phyloP scores from a whole-genome alignment of 108 stramenopile genomes.

The Nitzschia putrida region DNA sequence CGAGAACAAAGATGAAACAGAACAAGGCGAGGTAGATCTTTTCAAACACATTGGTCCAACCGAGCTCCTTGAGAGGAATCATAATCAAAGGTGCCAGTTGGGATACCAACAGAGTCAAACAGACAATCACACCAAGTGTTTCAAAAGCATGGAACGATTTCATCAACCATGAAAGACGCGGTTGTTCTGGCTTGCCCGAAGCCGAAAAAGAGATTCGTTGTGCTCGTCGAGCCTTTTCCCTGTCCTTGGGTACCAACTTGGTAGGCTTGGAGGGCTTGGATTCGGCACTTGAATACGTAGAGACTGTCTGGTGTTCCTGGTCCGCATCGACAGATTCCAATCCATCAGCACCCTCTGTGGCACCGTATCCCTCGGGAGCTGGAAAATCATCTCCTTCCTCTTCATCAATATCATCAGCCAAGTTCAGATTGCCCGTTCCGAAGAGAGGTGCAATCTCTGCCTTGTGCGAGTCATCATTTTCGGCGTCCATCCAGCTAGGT shows the following conservation, averaged over 20 bases:
- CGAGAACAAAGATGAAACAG: conserved; percentile 58
- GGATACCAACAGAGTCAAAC: conserved; percentile 37
- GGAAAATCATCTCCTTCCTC: conserved; percentile 1
- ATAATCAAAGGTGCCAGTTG: conserved; percentile 46
- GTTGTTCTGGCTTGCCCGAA: conserved; percentile 25
- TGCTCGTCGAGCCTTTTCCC: background rate
- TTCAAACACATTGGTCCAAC: conserved; percentile 27
- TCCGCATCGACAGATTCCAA: conserved; percentile 5
- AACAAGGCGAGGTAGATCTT: conserved; percentile 69
- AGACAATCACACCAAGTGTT: conserved; percentile 23
- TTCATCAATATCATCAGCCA: conserved; percentile 7
- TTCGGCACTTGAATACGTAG: background rate
- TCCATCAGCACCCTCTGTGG: background rate
- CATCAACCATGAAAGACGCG: conserved; percentile 32
- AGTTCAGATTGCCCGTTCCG: conserved; percentile 22
- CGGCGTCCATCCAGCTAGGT: conserved; percentile 41
- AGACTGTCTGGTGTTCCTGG: background rate
- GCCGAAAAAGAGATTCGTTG: background rate
- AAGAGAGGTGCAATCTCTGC: conserved; percentile 29
- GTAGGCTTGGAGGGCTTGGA: background rate
- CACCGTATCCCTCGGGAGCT: background rate
- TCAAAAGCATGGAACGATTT: conserved; percentile 39
- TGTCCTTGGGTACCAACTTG: conserved; percentile 7
- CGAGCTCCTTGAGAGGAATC: conserved; percentile 19
- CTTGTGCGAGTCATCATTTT: conserved; percentile 36